A percentile compares a stretch with the other conserved stretches of the same genome.
phyloP scores from a whole-genome alignment of 2,329 filamentous ascomycete species.

The Curvularia lunata region DNA sequence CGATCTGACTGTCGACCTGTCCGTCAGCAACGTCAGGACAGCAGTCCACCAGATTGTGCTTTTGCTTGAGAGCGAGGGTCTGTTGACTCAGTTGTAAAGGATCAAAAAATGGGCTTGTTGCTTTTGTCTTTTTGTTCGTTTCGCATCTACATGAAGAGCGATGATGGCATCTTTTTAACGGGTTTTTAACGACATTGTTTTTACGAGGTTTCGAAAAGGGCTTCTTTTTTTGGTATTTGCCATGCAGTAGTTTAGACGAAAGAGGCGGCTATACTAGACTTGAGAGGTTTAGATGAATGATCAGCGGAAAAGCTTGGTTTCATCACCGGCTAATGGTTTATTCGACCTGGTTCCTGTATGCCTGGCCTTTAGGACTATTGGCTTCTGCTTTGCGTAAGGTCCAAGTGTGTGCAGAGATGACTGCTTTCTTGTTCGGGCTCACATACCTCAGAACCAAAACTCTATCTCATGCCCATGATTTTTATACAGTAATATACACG shows the following conservation, averaged over 20 bases:
- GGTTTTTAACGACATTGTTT: not conserved
- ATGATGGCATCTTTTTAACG: not conserved
- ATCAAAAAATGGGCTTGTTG: too few relatives aligned
- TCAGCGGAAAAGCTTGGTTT: not conserved
- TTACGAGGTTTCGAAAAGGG: not conserved
- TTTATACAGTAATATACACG: slow-evolving; percentile 25
- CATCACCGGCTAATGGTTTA: not conserved
- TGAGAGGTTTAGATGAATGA: slow-evolving; percentile 5
- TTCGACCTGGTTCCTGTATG: not conserved
- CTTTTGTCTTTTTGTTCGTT: not conserved
- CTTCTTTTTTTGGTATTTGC: not conserved
- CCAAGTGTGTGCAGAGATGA: too few relatives aligned
- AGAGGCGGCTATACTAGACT: slow-evolving; percentile 2
- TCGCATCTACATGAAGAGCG: not conserved
- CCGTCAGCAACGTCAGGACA: slow-evolving; percentile 86
- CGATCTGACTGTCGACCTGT: slow-evolving; percentile 81
- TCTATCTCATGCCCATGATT: not conserved
- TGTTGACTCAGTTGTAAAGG: slow-evolving; percentile 67
- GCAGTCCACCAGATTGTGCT: slow-evolving; percentile 97
- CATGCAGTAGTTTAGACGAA: slow-evolving; percentile 3
- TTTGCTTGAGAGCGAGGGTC: slow-evolving; percentile 84
- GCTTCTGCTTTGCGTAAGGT: not conserved
- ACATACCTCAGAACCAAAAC: not conserved
- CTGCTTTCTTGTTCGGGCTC: too few relatives aligned
- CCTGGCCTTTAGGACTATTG: not conserved